Conservation (phyloP, 768 basidiomycete genomes). For the Lactarius vividus region DNA sequence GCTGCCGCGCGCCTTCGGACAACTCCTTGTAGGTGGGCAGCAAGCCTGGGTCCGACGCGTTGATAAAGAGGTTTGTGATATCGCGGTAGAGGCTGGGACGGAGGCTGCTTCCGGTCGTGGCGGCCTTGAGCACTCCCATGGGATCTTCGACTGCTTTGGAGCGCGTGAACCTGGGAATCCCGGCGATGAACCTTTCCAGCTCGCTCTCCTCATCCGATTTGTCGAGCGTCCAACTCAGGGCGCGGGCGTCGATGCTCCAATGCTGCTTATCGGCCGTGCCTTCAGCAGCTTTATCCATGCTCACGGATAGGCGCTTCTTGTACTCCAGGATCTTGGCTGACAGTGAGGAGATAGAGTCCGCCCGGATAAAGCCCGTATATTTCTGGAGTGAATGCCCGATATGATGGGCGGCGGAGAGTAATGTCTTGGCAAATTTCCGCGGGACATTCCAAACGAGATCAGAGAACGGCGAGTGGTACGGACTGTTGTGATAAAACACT, state of each 20-base stretch:
- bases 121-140: not conserved
- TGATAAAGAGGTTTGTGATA: not conserved
- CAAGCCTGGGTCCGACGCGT: not conserved
- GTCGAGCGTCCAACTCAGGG: constrained; percentile 16
- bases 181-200: constrained; percentile 4
- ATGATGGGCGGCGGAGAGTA: not conserved
- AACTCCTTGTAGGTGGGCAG: not conserved
- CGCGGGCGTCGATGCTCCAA: not conserved
- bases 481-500: not conserved
- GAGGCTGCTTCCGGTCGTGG: not conserved
- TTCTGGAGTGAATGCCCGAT: not conserved
- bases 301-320: not conserved
- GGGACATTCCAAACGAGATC: not conserved
- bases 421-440: not conserved
- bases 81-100: not conserved
- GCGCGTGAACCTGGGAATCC: constrained; percentile 13
- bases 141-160: not conserved
- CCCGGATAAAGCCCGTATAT: not conserved
- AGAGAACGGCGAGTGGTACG: constrained; percentile 16
- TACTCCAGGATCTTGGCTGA: not conserved
- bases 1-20: not conserved
- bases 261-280: not conserved
- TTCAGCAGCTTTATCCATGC: not conserved
- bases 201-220: constrained; percentile 11
- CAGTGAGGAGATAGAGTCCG: not conserved